Conservation (phyloP, 1,139 yeast genomes). For the Candida glucosophila region DNA sequence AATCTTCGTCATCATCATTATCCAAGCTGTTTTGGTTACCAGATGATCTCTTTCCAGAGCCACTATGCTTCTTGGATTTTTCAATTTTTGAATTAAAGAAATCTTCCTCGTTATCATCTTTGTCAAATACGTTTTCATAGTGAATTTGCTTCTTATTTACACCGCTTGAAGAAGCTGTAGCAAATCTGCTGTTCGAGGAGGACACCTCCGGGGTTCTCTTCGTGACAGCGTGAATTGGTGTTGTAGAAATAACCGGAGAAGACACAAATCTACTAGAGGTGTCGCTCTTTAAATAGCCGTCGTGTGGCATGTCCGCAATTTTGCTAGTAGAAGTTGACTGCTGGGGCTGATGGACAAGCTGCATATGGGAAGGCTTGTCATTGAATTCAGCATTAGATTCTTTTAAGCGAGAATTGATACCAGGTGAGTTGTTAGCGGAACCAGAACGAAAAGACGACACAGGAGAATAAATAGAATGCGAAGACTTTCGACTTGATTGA, state of each 20-base stretch:
- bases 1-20: slow-evolving; percentile 66
- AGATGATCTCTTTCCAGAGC: no score
- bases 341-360: no score
- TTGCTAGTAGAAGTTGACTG: slow-evolving; percentile 1
- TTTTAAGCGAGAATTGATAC: slow-evolving; percentile 36
- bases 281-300: slow-evolving; percentile 2
- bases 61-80: no score
- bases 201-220: slow-evolving; percentile 10
- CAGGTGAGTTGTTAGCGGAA: slow-evolving; percentile 30
- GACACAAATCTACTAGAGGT: slow-evolving; percentile 12
- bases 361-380: no score
- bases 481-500: slow-evolving; percentile 25
- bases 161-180: slow-evolving; percentile 31
- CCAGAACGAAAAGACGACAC: slow-evolving; percentile 26
- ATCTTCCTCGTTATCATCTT: slow-evolving; percentile 42
- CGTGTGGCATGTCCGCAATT: no score
- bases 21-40: no score
- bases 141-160: slow-evolving; percentile 19
- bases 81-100: no score
- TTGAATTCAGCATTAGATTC: slow-evolving; percentile 9
- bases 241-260: slow-evolving; percentile 11
- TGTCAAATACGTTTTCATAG: slow-evolving; percentile 45
- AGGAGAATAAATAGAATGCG: slow-evolving; percentile 24
- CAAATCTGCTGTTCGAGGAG: no score
- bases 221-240: slow-evolving; percentile 16